A percentile compares a stretch with the other conserved stretches of the same genome.
Evolutionary conservation across 2,329 filamentous ascomycete species (phyloP).

Genomic region (Biscogniauxia marginata): DNA sequence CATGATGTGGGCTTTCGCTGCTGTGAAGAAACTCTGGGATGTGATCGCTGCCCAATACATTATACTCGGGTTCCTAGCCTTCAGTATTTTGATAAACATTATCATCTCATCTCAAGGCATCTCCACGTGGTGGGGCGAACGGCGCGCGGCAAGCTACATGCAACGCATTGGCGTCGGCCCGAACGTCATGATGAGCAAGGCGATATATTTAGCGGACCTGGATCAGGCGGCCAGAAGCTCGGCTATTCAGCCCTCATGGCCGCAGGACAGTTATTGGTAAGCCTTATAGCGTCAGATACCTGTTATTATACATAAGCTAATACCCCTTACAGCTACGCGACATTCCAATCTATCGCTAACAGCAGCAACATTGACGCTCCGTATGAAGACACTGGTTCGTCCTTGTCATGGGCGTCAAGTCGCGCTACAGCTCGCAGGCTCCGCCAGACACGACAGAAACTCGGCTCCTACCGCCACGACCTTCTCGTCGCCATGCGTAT

Average conservation of each 20-base stretch:
- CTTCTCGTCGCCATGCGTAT: conserved; percentile 86
- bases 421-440: conserved; percentile 62
- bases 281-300: conserved; percentile 41
- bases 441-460: conserved; percentile 74
- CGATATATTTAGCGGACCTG: conserved; percentile 80
- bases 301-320: conserved; percentile 43
- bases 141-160: conserved; percentile 80
- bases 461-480: conserved; percentile 85
- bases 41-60: conserved; percentile 71
- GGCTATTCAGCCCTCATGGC: conserved; percentile 35
- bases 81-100: conserved; percentile 72
- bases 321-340: conserved; percentile 48
- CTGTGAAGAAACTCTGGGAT: conserved; percentile 63
- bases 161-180: conserved; percentile 74
- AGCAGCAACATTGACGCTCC: conserved; percentile 57
- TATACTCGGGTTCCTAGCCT: conserved; percentile 64
- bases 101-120: conserved; percentile 72
- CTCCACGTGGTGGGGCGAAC: conserved; percentile 81
- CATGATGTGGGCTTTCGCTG: conserved; percentile 73
- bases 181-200: conserved; percentile 77
- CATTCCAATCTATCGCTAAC: conserved; percentile 60
- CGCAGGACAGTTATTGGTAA: conserved; percentile 51
- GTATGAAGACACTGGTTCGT: conserved; percentile 50
- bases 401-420: conserved; percentile 47
- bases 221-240: conserved; percentile 56